Evolutionary conservation across 2,329 filamentous ascomycete species (phyloP).

Genomic region (Ceratocystis cubensis): DNA sequence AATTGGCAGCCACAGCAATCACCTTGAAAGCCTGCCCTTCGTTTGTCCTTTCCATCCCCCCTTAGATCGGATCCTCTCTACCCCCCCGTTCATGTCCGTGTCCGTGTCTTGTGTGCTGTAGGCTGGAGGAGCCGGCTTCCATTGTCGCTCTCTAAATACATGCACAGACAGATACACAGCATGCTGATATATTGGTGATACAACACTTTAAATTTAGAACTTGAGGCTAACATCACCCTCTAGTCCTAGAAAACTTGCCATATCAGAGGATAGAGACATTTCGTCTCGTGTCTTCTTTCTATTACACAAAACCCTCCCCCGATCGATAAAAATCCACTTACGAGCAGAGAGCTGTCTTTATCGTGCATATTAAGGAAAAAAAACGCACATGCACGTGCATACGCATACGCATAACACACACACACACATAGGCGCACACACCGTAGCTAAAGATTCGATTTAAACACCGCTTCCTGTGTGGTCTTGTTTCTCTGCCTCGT

Average conservation of each 20-base stretch:
- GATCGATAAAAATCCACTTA: neutral
- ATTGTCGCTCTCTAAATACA: neutral
- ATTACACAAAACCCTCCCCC: neutral
- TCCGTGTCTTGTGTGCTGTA: neutral
- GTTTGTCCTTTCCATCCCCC: too few relatives aligned
- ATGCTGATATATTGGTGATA: neutral
- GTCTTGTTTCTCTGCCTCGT: neutral
- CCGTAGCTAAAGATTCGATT: neutral
- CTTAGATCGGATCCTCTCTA: too few relatives aligned
- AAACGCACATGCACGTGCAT: neutral
- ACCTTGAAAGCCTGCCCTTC: too few relatives aligned
- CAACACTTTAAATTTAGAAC: neutral
- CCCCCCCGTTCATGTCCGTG: neutral
- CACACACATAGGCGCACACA: neutral
- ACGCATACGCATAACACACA: neutral
- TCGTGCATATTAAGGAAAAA: slow-evolving; percentile 1
- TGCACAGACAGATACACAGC: neutral
- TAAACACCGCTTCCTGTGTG: neutral
- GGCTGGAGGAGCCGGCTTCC: neutral
- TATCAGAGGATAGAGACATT: neutral
- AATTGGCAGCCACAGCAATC: too few relatives aligned
- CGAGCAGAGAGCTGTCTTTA: neutral
- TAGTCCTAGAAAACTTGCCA: neutral
- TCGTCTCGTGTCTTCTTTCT: slow-evolving; percentile 1
- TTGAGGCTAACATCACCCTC: slow-evolving; percentile 1